Evolutionary conservation across 257 asterid species (phyloP), one percentile per base, ranked within the genome.

Genomic region (Misopates orontium): DNA sequence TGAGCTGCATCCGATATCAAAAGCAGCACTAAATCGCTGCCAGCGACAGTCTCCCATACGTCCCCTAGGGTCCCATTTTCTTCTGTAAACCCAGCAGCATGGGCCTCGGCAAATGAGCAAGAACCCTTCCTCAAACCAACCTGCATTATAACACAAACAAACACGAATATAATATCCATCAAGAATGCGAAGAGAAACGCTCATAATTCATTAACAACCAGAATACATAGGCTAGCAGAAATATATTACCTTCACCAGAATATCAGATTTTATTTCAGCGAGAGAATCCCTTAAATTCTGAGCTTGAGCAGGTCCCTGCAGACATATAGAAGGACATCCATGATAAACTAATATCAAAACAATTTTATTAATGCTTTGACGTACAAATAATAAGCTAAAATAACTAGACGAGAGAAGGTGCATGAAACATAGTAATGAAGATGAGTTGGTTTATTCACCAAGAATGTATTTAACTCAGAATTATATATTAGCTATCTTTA

Each of bases 281-380:
- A 89, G 83, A 36, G 98, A 93, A 75, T 93, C 98, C 71, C 87
- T 87, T 58, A 93, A 68, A 64, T 93, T 93, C 78, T 93, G 98
- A 68, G 98, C 98, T 78, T 93, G 98, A 41, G 98, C 98, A 47
- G 98, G 98, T 49, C 98, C 98, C 98, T 92, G 64, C 51, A 59
- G 23, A 59, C 22, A 67, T 15, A n/a, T n/a, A n/a, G n/a, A n/a
- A n/a, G n/a, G n/a, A n/a, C n/a, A n/a, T n/a, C n/a, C n/a, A n/a
- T n/a, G n/a, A n/a, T n/a, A 25, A 69, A 32, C 18, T 39, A 20
- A 66, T 47, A n/a, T 25, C 19, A 21, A 62, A n/a, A n/a, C n/a
- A n/a, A n/a, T n/a, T n/a, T n/a, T n/a, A n/a, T n/a, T n/a, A n/a
- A n/a, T n/a, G n/a, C n/a, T n/a, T 4, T 0, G 18, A 64, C 56